Percentiles rank a stretch among this genome's conserved stretches.
Evolutionary conservation across 805 yeast genomes (phyloP).

Genomic region (Komagataella mondaviorum): DNA sequence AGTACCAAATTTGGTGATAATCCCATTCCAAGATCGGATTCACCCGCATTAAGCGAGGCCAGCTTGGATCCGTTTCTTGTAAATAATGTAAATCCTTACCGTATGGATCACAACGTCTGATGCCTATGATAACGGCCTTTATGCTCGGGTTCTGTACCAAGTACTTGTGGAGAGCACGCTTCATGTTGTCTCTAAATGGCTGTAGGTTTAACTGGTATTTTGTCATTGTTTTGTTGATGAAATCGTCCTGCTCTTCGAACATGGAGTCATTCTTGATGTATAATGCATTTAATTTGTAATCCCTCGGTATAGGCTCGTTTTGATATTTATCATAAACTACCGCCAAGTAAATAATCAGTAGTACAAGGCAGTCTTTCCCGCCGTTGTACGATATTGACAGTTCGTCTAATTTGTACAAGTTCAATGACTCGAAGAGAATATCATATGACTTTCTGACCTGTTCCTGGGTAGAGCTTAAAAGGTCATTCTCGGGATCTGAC

Average conservation of each 20-base stretch:
- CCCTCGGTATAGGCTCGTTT: slow-evolving; percentile 10
- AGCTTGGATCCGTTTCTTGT: slow-evolving; percentile 73
- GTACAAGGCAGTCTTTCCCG: slow-evolving; percentile 91
- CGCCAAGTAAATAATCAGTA: slow-evolving; percentile 65
- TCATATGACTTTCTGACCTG: slow-evolving; percentile 11
- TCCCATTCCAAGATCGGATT: slow-evolving; percentile 90
- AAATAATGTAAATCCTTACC: slow-evolving; percentile 44
- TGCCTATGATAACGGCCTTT: slow-evolving; percentile 78
- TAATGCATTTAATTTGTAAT: slow-evolving; percentile 36
- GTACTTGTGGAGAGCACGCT: slow-evolving; percentile 57
- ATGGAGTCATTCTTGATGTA: slow-evolving; percentile 66
- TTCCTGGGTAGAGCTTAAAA: slow-evolving; percentile 11
- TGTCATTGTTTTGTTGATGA: slow-evolving; percentile 40
- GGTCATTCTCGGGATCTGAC: slow-evolving; percentile 4
- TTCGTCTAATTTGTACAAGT: slow-evolving; percentile 22
- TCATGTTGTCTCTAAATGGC: slow-evolving; percentile 32
- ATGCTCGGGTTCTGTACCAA: slow-evolving; percentile 36
- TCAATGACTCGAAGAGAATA: slow-evolving; percentile 9
- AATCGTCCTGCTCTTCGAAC: slow-evolving; percentile 56
- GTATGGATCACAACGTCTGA: slow-evolving; percentile 78
- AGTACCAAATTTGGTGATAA: slow-evolving; percentile 76
- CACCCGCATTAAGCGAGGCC: slow-evolving; percentile 79
- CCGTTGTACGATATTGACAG: slow-evolving; percentile 85
- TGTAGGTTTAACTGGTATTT: slow-evolving; percentile 41
- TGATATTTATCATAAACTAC: slow-evolving; percentile 18